A percentile compares a stretch with the other conserved stretches of the same genome.
Conservation (phyloP, 2,329 filamentous ascomycete genomes). For the Aureobasidium sp. region DNA sequence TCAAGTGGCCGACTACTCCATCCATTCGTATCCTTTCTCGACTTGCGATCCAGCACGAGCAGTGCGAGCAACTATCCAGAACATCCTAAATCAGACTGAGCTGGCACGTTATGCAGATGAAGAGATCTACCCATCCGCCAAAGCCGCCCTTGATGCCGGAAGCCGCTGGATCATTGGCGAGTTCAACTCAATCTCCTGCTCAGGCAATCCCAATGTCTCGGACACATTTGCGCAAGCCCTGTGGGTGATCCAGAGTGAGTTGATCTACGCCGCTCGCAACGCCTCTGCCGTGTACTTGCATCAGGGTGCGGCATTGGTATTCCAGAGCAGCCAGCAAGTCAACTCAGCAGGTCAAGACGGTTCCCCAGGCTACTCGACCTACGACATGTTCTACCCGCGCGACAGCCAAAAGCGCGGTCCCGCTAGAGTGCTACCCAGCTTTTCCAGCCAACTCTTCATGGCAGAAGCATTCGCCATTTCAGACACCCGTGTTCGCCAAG, state of each 20-base stretch:
- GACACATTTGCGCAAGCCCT: constrained; percentile 38
- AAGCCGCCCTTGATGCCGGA: constrained; percentile 25
- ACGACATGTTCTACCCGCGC: constrained; percentile 25
- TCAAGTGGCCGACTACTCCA: constrained; percentile 26
- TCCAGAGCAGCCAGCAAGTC: constrained; percentile 25
- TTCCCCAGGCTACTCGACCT: constrained; percentile 26
- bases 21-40: constrained; percentile 27
- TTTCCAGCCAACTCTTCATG: constrained; percentile 25
- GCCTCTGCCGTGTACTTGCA: constrained; percentile 34
- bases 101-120: constrained; percentile 24
- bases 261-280: constrained; percentile 35
- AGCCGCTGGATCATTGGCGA: constrained; percentile 33
- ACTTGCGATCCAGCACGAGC: constrained; percentile 25
- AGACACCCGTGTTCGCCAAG: constrained; percentile 21
- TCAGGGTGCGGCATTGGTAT: constrained; percentile 27
- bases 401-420: constrained; percentile 22
- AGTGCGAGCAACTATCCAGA: constrained; percentile 24
- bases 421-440: constrained; percentile 25
- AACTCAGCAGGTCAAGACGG: constrained; percentile 26
- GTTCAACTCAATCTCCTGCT: constrained; percentile 37
- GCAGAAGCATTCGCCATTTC: constrained; percentile 25
- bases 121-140: constrained; percentile 26
- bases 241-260: constrained; percentile 34
- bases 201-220: constrained; percentile 34
- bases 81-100: constrained; percentile 27